Evolutionary conservation across 2,329 filamentous ascomycete species (phyloP).

Genomic region (Colletotrichum caudatum): DNA sequence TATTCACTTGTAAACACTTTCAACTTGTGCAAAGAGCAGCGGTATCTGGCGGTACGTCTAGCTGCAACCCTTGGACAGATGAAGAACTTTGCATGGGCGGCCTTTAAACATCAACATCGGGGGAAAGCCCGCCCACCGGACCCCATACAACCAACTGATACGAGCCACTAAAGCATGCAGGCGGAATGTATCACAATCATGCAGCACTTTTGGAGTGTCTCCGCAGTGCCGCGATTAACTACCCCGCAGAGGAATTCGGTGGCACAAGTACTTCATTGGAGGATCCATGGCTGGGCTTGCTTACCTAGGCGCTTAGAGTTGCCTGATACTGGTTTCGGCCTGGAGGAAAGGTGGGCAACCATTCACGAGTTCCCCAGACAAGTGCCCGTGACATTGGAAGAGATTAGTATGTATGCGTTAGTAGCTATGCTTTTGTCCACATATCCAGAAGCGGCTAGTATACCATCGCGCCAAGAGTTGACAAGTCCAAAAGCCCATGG

Average conservation of each 20-base stretch:
- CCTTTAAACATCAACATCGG: background rate
- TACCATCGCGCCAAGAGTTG: background rate
- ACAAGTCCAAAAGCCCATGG: background rate
- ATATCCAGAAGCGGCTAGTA: too few relatives aligned
- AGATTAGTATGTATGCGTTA: too few relatives aligned
- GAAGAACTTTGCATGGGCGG: background rate
- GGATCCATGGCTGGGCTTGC: background rate
- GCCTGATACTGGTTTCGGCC: background rate
- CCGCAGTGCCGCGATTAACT: slow-evolving; percentile 3
- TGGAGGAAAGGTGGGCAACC: too few relatives aligned
- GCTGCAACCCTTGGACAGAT: background rate
- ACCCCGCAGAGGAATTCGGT: slow-evolving; percentile 23
- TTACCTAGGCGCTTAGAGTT: slow-evolving; percentile 11
- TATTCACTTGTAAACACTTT: background rate
- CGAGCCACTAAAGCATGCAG: background rate
- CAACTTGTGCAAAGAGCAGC: too few relatives aligned
- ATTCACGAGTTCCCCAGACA: background rate
- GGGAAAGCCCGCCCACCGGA: background rate
- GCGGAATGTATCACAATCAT: background rate
- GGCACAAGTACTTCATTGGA: background rate
- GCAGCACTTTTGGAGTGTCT: background rate
- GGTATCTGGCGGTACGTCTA: background rate
- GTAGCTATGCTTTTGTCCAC: background rate
- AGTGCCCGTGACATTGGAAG: background rate
- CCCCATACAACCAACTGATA: background rate